These are phyloP conservation scores for Cladophialophora yegresii DNA, from an alignment of 2,329 filamentous ascomycete species.

Conservation along the genomic window DNA sequence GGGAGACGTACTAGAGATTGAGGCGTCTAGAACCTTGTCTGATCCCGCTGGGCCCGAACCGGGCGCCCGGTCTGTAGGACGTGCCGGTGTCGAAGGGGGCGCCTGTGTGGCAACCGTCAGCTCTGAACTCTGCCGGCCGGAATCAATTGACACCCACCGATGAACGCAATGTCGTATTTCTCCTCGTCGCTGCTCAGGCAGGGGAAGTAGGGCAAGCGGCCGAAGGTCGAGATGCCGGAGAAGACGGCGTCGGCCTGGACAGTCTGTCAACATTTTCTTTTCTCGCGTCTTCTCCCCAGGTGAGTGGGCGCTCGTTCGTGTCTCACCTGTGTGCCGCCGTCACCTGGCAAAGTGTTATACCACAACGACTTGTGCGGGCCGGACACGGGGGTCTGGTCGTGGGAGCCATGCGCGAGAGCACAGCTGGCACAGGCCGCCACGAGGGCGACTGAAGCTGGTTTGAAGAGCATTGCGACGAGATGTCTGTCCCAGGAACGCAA, in stretches of 20 bases:
- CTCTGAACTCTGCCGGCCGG: neutral
- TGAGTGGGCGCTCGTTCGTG: neutral
- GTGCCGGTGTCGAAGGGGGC: constrained; percentile 85
- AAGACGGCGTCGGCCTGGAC: constrained; percentile 84
- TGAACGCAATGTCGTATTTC: constrained; percentile 81
- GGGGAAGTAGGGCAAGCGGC: constrained; percentile 73
- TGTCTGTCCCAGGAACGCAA: neutral
- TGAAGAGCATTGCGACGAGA: constrained; percentile 33
- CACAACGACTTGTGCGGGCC: constrained; percentile 75
- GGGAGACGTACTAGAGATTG: constrained; percentile 74
- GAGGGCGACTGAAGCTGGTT: constrained; percentile 20
- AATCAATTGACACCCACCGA: constrained; percentile 55
- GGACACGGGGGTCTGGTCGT: constrained; percentile 61
- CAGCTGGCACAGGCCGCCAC: constrained; percentile 50
- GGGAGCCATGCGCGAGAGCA: constrained; percentile 61
- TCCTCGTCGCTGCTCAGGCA: constrained; percentile 70
- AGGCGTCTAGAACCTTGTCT: constrained; percentile 81
- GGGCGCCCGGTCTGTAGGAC: constrained; percentile 78
- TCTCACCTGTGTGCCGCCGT: constrained; percentile 76
- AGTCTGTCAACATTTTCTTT: neutral
- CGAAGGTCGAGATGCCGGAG: constrained; percentile 84
- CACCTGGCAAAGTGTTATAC: constrained; percentile 81
- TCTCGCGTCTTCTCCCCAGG: neutral
- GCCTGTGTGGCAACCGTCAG: constrained; percentile 50
- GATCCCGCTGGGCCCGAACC: constrained; percentile 82